Evolutionary conservation across 2,329 filamentous ascomycete species (phyloP), one percentile per base, ranked within the genome.

Genomic region (Aspergillus sp.): DNA sequence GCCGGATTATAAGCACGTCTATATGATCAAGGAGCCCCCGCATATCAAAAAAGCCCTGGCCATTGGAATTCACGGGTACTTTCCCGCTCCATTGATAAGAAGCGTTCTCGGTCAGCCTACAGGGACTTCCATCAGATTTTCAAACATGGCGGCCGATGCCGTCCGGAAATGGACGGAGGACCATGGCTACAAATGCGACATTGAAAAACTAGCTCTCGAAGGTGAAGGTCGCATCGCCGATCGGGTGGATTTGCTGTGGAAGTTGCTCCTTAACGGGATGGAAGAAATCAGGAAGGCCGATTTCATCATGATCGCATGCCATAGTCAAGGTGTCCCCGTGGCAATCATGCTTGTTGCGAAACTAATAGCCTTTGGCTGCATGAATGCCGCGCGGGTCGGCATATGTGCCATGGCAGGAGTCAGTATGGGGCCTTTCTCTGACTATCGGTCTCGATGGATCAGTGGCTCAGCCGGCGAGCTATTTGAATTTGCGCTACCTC

Each of bases 321-420:
- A 98, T 57, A 93, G 86, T 2, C 91, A 98, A 58, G 91, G 91
- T 14, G 91, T 96, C 0, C 91, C 91, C 0, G 91, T 98, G 1
- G 81, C 83, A 4, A 74, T 94, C 38, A 95, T 95, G 78, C 69
- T 98, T 3, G 71, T 96, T 4, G 86, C 88, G 4, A 95, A 94
- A 58, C 69, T 98, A 26, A 88, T 98, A 33, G 82, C 91, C 33
- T 78, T 95, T 37, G 88, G 88, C 2, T 84, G 91, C 44, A 73
- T 96, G 17, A 79, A 77, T 10, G 73, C 74, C 25, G 74, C 82
- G 4, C 79, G 78, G 32, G 80, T 98, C 28, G 88, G 89, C 2
- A 73, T 98, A 8, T 95, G 91, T 52, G 88, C 69, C 47, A 80
- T 81, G 79, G 89, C 91, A 3, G 91, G 91, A 10, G 86, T 98